Conservation (phyloP, 2,329 filamentous ascomycete species). For the Epichloe scottii region DNA sequence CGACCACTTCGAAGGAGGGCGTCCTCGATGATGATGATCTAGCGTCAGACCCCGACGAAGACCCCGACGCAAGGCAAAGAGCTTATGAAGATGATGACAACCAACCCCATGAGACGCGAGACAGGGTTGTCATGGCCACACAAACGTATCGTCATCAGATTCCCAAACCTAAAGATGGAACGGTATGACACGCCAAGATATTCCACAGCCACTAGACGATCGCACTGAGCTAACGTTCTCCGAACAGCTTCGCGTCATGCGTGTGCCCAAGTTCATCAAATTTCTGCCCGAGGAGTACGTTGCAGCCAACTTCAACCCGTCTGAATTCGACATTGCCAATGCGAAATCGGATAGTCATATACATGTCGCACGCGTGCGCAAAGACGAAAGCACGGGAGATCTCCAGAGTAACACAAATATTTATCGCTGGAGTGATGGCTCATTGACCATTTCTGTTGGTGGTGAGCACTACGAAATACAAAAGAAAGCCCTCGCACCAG, state of each 20-base stretch:
- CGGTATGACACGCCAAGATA: constrained; percentile 34
- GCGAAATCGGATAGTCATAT: constrained; percentile 42
- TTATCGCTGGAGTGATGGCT: constrained; percentile 69
- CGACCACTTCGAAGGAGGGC: constrained; percentile 45
- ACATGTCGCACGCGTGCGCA: constrained; percentile 57
- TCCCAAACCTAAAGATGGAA: constrained; percentile 58
- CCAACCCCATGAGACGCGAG: constrained; percentile 32
- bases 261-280: constrained; percentile 60
- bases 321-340: constrained; percentile 40
- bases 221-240: not conserved
- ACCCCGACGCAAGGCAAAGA: constrained; percentile 21
- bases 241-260: constrained; percentile 52
- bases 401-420: constrained; percentile 65
- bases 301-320: constrained; percentile 51
- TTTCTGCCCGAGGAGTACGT: constrained; percentile 57
- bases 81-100: constrained; percentile 33
- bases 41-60: constrained; percentile 36
- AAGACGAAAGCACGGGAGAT: constrained; percentile 50
- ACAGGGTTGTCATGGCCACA: constrained; percentile 49
- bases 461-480: constrained; percentile 65
- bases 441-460: constrained; percentile 61
- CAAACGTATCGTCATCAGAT: constrained; percentile 56
- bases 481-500: constrained; percentile 56
- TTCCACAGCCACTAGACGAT: not conserved
- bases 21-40: constrained; percentile 50